Conservation (phyloP, 2,329 filamentous ascomycete species). For the Beauveria asiatica region DNA sequence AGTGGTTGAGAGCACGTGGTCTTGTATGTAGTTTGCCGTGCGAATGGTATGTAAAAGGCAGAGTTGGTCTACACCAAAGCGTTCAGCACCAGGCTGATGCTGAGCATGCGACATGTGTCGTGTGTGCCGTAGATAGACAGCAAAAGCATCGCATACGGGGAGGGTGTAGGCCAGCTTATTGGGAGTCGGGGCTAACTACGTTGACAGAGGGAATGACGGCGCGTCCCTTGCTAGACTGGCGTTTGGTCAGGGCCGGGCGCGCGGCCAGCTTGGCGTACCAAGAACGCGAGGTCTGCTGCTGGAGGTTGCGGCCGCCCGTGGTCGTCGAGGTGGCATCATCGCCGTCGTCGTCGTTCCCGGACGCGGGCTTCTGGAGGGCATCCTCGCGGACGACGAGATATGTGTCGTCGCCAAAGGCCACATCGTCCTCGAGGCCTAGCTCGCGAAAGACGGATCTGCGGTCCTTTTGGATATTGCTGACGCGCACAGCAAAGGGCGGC, state of each 20-base stretch:
- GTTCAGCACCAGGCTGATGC: constrained; percentile 3
- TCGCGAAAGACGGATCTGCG: constrained; percentile 46
- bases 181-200: neutral
- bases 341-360: neutral
- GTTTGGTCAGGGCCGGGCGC: constrained; percentile 28
- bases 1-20: neutral
- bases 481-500: constrained; percentile 30
- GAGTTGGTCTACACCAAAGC: neutral
- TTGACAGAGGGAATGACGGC: constrained; percentile 29
- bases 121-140: neutral
- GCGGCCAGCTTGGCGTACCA: constrained; percentile 38
- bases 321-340: neutral
- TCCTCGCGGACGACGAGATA: constrained; percentile 8
- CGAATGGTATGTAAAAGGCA: neutral
- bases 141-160: neutral
- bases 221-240: constrained; percentile 36
- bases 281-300: constrained; percentile 18
- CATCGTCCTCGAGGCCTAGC: constrained; percentile 34
- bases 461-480: constrained; percentile 38
- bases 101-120: neutral
- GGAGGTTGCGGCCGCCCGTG: neutral
- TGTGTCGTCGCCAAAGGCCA: constrained; percentile 12
- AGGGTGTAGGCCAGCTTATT: neutral
- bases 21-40: neutral
- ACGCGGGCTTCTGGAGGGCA: neutral